Percentiles rank a stretch among this genome's conserved stretches.
Conservation (phyloP, 2,329 filamentous ascomycete species). For the Davidsoniella neocaledoniae region DNA sequence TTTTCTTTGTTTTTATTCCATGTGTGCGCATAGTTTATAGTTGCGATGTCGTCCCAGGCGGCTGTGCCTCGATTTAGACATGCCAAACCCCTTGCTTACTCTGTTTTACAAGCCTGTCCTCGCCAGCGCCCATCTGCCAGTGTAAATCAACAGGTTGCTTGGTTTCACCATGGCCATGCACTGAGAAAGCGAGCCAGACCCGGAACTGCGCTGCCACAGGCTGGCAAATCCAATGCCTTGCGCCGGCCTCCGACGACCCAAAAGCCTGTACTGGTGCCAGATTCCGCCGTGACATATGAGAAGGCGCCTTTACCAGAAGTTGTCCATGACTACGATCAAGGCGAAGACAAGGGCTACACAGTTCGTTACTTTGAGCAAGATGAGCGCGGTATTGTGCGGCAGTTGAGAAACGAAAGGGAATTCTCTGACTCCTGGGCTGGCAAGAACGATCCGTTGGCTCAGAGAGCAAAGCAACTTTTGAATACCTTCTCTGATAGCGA, state of each 20-base stretch:
- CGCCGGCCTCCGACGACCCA: neutral
- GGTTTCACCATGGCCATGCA: conserved; percentile 3
- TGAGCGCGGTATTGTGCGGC: conserved; percentile 17
- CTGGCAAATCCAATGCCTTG: neutral
- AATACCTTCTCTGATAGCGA: conserved; percentile 11
- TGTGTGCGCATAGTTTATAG: neutral
- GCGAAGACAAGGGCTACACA: conserved; percentile 6
- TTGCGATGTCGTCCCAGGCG: conserved; percentile 11
- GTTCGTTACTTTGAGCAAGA: conserved; percentile 28
- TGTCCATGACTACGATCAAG: conserved; percentile 10
- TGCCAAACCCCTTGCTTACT: conserved; percentile 5
- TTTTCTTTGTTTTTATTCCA: conserved; percentile 4
- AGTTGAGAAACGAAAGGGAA: conserved; percentile 24
- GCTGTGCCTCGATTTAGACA: conserved; percentile 10
- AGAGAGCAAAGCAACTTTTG: conserved; percentile 6
- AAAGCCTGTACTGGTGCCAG: conserved; percentile 2
- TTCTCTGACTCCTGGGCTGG: conserved; percentile 24
- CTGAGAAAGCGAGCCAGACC: conserved; percentile 4
- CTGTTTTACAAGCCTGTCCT: too few relatives aligned
- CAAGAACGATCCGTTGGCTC: conserved; percentile 15
- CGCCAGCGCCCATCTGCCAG: too few relatives aligned
- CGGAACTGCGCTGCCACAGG: neutral
- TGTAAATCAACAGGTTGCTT: neutral
- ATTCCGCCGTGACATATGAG: conserved; percentile 4
- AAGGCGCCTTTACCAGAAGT: conserved; percentile 11